These are phyloP conservation scores for Arthrobotrys sphaeroides DNA, from an alignment of 2,329 filamentous ascomycete genomes.

Conservation along the genomic window DNA sequence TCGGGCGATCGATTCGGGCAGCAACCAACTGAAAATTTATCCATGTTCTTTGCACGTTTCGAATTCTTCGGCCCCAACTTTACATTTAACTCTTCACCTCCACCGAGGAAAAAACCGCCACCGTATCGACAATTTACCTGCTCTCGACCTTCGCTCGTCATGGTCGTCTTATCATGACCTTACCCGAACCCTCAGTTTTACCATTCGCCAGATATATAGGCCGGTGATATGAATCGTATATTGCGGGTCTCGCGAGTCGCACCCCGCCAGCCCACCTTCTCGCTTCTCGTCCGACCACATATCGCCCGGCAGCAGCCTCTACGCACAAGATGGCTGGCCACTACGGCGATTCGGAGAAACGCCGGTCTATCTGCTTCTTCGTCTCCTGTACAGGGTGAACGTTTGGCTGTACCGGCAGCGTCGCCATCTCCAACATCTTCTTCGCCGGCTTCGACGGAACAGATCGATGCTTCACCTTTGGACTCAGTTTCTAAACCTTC, in stretches of 20 bases:
- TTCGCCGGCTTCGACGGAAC: not conserved
- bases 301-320: conserved; percentile 3
- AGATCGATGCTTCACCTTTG: not conserved
- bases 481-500: not conserved
- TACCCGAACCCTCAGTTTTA: conserved; percentile 5
- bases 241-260: conserved; percentile 48
- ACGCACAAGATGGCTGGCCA: conserved; percentile 32
- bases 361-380: not conserved
- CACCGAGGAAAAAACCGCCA: not conserved
- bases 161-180: conserved; percentile 31
- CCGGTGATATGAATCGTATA: conserved; percentile 52
- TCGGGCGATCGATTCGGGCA: conserved; percentile 14
- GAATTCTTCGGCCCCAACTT: not conserved
- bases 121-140: not conserved
- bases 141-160: not conserved
- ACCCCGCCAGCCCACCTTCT: conserved; percentile 49
- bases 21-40: conserved; percentile 19
- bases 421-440: not conserved
- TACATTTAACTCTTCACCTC: not conserved
- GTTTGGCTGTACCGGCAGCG: not conserved
- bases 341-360: not conserved
- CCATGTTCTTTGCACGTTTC: not conserved
- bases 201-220: not conserved
- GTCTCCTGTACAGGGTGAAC: not conserved
- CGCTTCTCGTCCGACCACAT: conserved; percentile 14